phyloP scores from a whole-genome alignment of 805 yeast genomes.

The Yamadazyma tumulicola region DNA sequence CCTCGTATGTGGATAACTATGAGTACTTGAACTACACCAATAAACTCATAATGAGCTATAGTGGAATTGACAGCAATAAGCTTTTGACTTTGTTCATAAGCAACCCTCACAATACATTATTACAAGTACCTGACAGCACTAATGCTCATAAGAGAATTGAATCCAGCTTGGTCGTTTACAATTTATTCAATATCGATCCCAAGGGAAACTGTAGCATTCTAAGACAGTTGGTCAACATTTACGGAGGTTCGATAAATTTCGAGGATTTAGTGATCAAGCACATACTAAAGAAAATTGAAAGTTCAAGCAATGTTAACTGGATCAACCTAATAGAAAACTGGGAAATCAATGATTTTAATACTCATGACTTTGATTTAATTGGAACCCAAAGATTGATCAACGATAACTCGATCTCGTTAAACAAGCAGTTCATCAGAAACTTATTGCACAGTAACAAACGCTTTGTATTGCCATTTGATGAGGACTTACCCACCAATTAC shows the following conservation, averaged over 20 bases:
- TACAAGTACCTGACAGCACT: conserved; percentile 17
- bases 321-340: conserved; percentile 57
- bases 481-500: conserved; percentile 2
- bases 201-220: conserved; percentile 35
- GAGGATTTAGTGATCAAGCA: conserved; percentile 62
- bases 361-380: conserved; percentile 43
- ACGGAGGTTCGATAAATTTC: conserved; percentile 58
- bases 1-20: conserved; percentile 43
- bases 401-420: conserved; percentile 48
- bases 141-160: conserved; percentile 32
- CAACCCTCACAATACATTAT: conserved; percentile 42
- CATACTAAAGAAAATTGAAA: conserved; percentile 57
- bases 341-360: conserved; percentile 52
- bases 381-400: conserved; percentile 45
- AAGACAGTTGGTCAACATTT: conserved; percentile 36
- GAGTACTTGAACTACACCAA: conserved; percentile 45
- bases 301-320: conserved; percentile 56
- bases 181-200: conserved; percentile 48
- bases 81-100: conserved; percentile 62
- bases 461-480: conserved; percentile 6
- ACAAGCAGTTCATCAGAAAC: conserved; percentile 46
- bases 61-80: conserved; percentile 34
- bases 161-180: conserved; percentile 45
- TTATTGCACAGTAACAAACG: conserved; percentile 3
- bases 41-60: conserved; percentile 35